Evolutionary conservation across 2,329 filamentous ascomycete genomes (phyloP).

Genomic region (Monascus ruber): DNA sequence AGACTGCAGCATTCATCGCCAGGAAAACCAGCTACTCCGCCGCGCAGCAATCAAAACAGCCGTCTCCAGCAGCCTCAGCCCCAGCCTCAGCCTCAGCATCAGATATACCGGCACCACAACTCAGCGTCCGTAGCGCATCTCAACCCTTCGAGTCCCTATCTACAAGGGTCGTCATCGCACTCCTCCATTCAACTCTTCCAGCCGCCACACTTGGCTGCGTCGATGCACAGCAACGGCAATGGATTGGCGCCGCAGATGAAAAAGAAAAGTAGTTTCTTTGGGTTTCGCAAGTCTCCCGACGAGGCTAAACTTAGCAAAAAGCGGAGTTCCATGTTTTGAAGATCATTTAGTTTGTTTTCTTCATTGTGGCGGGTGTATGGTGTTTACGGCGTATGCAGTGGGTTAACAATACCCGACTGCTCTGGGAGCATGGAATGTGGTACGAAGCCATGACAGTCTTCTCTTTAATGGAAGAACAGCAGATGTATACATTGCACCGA

Average conservation of each 20-base stretch:
- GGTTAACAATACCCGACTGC: too few species aligned
- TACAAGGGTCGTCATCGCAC: constrained; percentile 8
- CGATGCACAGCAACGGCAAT: constrained; percentile 8
- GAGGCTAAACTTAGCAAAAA: constrained; percentile 33
- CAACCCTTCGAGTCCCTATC: constrained; percentile 8
- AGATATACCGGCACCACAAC: constrained; percentile 8
- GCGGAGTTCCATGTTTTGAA: constrained; percentile 36
- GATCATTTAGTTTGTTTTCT: too few species aligned
- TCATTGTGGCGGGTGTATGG: too few species aligned
- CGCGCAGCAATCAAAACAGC: constrained; percentile 7
- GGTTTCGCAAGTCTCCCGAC: constrained; percentile 25
- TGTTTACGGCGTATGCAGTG: too few species aligned
- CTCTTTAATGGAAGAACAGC: too few species aligned
- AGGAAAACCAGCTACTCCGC: background rate
- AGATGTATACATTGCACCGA: too few species aligned
- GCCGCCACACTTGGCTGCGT: constrained; percentile 7
- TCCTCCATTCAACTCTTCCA: constrained; percentile 10
- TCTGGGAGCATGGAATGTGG: too few species aligned
- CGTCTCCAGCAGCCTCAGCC: constrained; percentile 5
- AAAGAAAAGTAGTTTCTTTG: constrained; percentile 37
- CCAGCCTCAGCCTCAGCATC: constrained; percentile 3
- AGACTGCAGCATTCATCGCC: constrained; percentile 1
- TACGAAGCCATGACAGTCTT: too few species aligned
- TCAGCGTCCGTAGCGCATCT: constrained; percentile 4
- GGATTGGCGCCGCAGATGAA: constrained; percentile 15